These are phyloP conservation scores for Adansonia rubrostipa DNA, from an alignment of 441 rosid genomes.

Conservation along the genomic window DNA sequence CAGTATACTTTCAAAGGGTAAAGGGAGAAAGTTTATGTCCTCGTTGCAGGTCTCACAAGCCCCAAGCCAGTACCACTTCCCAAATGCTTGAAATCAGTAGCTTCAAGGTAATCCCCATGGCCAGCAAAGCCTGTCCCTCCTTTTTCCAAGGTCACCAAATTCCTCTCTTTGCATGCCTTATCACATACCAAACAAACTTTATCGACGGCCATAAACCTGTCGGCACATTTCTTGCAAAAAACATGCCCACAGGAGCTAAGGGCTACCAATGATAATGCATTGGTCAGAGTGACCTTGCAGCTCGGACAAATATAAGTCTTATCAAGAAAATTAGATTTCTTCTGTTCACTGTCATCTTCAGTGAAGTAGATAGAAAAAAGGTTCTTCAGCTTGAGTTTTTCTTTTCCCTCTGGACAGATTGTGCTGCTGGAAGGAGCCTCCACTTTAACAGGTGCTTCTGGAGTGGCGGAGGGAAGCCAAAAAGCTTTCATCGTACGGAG, in stretches of 20 bases:
- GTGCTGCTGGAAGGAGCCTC: constrained; percentile 66
- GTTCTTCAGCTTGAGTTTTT: constrained; percentile 75
- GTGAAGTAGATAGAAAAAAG: constrained; percentile 68
- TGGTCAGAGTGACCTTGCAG: constrained; percentile 85
- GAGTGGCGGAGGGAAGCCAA: constrained; percentile 96
- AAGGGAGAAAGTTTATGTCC: constrained; percentile 40
- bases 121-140: constrained; percentile 85
- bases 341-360: constrained; percentile 63
- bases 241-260: constrained; percentile 82
- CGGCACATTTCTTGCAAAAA: constrained; percentile 84
- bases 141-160: constrained; percentile 66
- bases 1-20: neutral
- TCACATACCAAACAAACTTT: constrained; percentile 76
- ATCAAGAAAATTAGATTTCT: constrained; percentile 51
- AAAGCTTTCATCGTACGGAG: constrained; percentile 93
- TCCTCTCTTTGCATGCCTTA: constrained; percentile 64
- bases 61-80: constrained; percentile 89
- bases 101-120: constrained; percentile 73
- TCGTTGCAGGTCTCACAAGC: constrained; percentile 70
- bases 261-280: constrained; percentile 63
- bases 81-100: constrained; percentile 81
- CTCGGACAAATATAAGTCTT: constrained; percentile 77
- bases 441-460: constrained; percentile 71
- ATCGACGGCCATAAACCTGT: constrained; percentile 61
- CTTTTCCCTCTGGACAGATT: constrained; percentile 81